Conservation (phyloP, 176 grass and related monocot genomes). For the Otatea glauca region DNA sequence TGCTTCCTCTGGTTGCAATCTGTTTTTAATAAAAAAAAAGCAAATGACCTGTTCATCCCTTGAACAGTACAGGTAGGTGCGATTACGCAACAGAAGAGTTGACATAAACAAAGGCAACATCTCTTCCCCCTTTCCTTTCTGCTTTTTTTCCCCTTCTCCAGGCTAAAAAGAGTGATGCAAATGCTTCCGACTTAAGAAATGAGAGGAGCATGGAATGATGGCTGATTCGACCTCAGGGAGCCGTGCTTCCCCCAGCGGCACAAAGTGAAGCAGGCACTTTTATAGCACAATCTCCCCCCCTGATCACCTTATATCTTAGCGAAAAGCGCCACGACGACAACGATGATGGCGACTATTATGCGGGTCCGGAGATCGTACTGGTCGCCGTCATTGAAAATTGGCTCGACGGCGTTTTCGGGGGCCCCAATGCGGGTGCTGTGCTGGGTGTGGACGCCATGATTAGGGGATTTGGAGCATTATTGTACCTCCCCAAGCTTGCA, state of each 20-base stretch:
- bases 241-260: slow-evolving; percentile 32
- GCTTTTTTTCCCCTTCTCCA: not conserved
- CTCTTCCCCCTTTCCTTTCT: slow-evolving; percentile 23
- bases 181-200: slow-evolving; percentile 47
- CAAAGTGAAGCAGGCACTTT: slow-evolving; percentile 48
- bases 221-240: slow-evolving; percentile 39
- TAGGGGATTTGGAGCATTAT: slow-evolving; percentile 44
- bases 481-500: slow-evolving; percentile 41
- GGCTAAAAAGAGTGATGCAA: slow-evolving; percentile 52
- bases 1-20: slow-evolving; percentile 3
- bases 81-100: slow-evolving; percentile 21
- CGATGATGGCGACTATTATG: not conserved
- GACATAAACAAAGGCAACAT: slow-evolving; percentile 48
- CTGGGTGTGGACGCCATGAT: slow-evolving; percentile 55
- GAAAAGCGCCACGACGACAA: slow-evolving; percentile 5
- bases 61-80: slow-evolving; percentile 18
- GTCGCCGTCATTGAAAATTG: slow-evolving; percentile 54
- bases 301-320: slow-evolving; percentile 44
- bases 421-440: not conserved
- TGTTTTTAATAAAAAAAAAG: not conserved
- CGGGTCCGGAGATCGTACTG: not conserved
- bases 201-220: slow-evolving; percentile 34
- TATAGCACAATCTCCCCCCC: slow-evolving; percentile 17
- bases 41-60: slow-evolving; percentile 43
- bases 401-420: slow-evolving; percentile 35